Conservation (phyloP, 148 eudicot genomes). For the Amaranthus cruentus region DNA sequence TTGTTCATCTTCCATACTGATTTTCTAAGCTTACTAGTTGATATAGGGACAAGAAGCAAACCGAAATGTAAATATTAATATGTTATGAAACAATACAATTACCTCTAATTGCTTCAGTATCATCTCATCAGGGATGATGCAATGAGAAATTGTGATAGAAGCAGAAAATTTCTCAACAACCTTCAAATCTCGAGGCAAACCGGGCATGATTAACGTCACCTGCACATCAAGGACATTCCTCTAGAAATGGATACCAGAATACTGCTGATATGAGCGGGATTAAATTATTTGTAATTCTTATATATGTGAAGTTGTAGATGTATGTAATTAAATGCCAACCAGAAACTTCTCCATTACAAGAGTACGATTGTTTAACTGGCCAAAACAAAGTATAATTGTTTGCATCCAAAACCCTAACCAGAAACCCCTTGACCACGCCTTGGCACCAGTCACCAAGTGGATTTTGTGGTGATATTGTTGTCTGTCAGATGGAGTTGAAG, state of each 20-base stretch:
- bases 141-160: slow-evolving; percentile 44
- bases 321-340: too few relatives aligned
- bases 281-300: too few relatives aligned
- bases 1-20: background rate
- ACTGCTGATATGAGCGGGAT: background rate
- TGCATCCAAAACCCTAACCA: too few relatives aligned
- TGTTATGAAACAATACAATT: slow-evolving; percentile 13
- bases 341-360: too few relatives aligned
- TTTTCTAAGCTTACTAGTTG: background rate
- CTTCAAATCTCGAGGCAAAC: slow-evolving; percentile 33
- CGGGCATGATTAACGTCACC: slow-evolving; percentile 41
- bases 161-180: slow-evolving; percentile 58
- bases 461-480: too few relatives aligned
- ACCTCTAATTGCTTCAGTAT: slow-evolving; percentile 58
- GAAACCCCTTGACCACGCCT: too few relatives aligned
- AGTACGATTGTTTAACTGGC: too few relatives aligned
- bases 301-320: too few relatives aligned
- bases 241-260: background rate
- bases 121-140: slow-evolving; percentile 69
- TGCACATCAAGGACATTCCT: slow-evolving; percentile 32
- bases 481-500: background rate
- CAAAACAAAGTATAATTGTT: too few relatives aligned
- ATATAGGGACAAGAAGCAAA: background rate
- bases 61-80: background rate
- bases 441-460: too few relatives aligned